A percentile compares a stretch with the other conserved stretches of the same genome.
Evolutionary conservation across 2,329 filamentous ascomycete species (phyloP).

Genomic region (Rhexocercosporidium sp.): DNA sequence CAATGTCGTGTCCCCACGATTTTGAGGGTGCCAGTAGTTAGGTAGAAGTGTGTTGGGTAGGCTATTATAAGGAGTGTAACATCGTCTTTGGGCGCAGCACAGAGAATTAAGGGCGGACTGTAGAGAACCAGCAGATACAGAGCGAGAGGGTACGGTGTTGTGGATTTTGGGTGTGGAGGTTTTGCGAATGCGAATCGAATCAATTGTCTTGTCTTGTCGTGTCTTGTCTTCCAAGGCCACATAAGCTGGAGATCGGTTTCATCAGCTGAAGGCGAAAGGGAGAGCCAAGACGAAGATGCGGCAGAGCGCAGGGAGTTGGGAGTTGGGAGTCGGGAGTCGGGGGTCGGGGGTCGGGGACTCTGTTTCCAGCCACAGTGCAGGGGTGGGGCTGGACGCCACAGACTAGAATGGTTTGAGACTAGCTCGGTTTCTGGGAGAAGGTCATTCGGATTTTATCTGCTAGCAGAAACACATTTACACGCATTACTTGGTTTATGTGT

Average conservation of each 20-base stretch:
- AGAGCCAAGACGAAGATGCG: no score
- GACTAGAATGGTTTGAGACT: no score
- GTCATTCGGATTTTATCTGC: no score
- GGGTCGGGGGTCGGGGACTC: no score
- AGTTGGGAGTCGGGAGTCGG: no score
- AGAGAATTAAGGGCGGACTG: not conserved
- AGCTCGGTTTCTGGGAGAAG: no score
- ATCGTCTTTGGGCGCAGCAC: slow-evolving; percentile 1
- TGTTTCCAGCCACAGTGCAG: no score
- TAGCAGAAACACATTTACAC: no score
- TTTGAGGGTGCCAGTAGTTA: slow-evolving; percentile 1
- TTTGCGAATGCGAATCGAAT: not conserved
- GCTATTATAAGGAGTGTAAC: slow-evolving; percentile 2
- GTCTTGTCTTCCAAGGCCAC: slow-evolving; percentile 5
- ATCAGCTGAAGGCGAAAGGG: no score
- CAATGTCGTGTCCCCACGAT: slow-evolving; percentile 22
- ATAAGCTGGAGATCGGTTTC: slow-evolving; percentile 15
- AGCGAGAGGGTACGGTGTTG: not conserved
- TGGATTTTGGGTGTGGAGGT: not conserved
- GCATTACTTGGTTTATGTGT: no score
- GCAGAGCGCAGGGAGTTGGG: not conserved
- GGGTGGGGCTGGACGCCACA: no score
- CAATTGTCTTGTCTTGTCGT: slow-evolving; percentile 1
- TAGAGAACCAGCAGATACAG: not conserved
- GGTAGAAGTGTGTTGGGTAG: not conserved